Conservation (phyloP, 1,139 yeast species). For the Suhomyces coccinellae region DNA sequence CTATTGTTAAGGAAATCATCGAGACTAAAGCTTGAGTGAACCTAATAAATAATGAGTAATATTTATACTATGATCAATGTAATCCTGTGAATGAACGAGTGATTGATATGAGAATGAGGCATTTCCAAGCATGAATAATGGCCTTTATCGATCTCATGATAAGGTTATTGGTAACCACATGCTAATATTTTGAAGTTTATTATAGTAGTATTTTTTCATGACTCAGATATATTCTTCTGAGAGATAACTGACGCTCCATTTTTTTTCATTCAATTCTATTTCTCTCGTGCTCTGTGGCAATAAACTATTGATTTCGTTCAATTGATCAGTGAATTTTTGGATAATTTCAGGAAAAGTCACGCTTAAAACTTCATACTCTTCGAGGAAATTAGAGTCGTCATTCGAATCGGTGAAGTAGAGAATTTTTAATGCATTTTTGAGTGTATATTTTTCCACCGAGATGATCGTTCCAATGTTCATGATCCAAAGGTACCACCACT, state of each 20-base stretch:
- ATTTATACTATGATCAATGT: not conserved
- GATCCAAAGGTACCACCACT: conserved; percentile 23
- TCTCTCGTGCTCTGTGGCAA: conserved; percentile 33
- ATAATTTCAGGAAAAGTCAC: conserved; percentile 17
- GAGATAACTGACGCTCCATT: conserved; percentile 18
- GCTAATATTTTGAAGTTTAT: not conserved
- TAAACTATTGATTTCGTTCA: conserved; percentile 25
- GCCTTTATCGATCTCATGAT: no score
- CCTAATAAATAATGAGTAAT: not conserved
- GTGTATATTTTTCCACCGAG: conserved; percentile 11
- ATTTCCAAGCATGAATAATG: no score
- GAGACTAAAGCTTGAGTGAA: conserved; percentile 15
- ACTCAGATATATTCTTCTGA: conserved; percentile 2
- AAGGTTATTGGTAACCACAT: no score
- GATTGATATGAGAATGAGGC: no score
- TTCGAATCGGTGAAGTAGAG: conserved; percentile 15
- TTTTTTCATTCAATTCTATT: conserved; percentile 12
- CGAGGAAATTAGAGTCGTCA: conserved; percentile 10
- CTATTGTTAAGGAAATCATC: conserved; percentile 44
- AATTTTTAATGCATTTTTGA: conserved; percentile 19
- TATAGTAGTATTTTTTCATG: not conserved
- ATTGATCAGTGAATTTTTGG: conserved; percentile 23
- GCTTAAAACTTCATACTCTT: conserved; percentile 21
- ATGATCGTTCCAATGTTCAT: conserved; percentile 23
- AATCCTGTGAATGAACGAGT: no score